Percentiles rank a stretch among this genome's conserved stretches.
Conservation (phyloP, 345 rosid species). For the Rhodamnia argentea region DNA sequence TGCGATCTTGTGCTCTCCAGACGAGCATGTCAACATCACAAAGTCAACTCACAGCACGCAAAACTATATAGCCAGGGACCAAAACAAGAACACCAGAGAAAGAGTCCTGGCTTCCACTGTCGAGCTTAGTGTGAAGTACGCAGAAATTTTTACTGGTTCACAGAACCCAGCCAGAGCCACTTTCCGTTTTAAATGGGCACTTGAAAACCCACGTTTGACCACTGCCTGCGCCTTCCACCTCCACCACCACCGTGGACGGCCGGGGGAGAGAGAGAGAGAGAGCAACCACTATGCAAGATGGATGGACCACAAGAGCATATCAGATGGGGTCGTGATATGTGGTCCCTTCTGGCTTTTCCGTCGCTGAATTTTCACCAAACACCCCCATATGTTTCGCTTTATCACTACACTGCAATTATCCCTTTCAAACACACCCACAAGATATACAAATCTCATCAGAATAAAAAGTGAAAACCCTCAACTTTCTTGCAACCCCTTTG, state of each 20-base stretch:
- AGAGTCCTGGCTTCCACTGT: neutral
- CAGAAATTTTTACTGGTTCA: neutral
- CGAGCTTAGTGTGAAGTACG: neutral
- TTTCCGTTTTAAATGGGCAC: neutral
- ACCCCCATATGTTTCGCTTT: neutral
- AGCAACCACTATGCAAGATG: neutral
- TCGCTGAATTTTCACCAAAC: neutral
- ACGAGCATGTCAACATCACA: neutral
- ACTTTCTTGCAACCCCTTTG: neutral
- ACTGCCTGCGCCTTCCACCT: neutral
- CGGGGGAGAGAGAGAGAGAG: neutral
- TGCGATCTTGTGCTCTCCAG: neutral
- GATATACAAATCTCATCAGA: neutral
- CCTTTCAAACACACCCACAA: neutral
- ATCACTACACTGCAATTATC: neutral
- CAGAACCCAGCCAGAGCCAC: neutral
- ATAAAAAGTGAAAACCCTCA: neutral
- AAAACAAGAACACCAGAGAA: neutral
- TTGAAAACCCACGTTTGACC: neutral
- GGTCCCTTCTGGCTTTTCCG: neutral
- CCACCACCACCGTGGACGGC: neutral
- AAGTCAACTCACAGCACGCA: neutral
- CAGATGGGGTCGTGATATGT: neutral
- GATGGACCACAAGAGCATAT: neutral
- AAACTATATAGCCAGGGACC: neutral